phyloP scores from a whole-genome alignment of 1,284 basidiomycete species.

The Kwoniella shivajii region DNA sequence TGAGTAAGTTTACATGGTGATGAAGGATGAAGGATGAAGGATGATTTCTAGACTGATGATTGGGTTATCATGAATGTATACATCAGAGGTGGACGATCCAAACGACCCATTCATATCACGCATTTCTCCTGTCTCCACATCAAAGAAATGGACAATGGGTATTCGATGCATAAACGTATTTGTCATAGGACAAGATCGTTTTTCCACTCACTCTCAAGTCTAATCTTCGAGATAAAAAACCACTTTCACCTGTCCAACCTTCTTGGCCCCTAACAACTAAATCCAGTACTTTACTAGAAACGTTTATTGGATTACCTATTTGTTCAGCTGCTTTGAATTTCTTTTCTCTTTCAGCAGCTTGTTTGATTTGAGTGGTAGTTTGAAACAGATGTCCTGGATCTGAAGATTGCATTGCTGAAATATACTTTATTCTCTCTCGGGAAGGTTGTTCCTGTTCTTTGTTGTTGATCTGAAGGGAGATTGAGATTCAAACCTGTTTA shows the following conservation, averaged over 20 bases:
- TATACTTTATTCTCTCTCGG: no score
- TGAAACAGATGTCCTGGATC: slow-evolving; percentile 62
- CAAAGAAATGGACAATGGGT: slow-evolving; percentile 3
- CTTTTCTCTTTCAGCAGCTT: slow-evolving; percentile 65
- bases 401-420: slow-evolving; percentile 55
- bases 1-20: no score
- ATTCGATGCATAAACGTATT: no score
- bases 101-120: no score
- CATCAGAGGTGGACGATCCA: no score
- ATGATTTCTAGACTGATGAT: no score
- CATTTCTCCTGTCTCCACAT: neutral
- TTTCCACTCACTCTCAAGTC: slow-evolving; percentile 66
- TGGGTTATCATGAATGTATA: no score
- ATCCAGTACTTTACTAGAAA: slow-evolving; percentile 72
- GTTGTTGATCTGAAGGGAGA: no score
- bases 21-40: no score
- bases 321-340: slow-evolving; percentile 73
- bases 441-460: no score
- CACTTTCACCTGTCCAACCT: slow-evolving; percentile 85
- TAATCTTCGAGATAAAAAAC: slow-evolving; percentile 69
- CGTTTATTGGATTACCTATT: slow-evolving; percentile 73
- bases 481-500: no score
- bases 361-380: slow-evolving; percentile 71
- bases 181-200: neutral
- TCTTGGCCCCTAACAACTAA: slow-evolving; percentile 65